Conservation (phyloP, 495 filamentous ascomycete species). For the Podospora fimiseda region DNA sequence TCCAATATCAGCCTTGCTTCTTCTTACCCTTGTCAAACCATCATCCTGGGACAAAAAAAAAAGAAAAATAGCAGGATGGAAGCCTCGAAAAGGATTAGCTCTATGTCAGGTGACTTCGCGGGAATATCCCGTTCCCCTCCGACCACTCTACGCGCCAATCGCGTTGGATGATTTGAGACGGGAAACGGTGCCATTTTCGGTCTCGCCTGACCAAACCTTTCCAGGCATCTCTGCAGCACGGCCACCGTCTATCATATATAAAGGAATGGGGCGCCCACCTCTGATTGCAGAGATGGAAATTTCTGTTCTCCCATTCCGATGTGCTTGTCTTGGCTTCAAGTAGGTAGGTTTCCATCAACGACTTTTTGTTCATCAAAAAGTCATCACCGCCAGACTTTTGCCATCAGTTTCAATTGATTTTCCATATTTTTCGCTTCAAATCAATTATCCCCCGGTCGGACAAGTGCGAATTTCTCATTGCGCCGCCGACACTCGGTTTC, state of each 20-base stretch:
- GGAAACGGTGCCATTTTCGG: slow-evolving; percentile 18
- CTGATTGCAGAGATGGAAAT: slow-evolving; percentile 10
- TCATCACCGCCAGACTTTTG: slow-evolving; percentile 12
- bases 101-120: slow-evolving; percentile 24
- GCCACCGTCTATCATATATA: slow-evolving; percentile 22
- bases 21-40: slow-evolving; percentile 8
- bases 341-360: slow-evolving; percentile 21
- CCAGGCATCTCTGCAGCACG: slow-evolving; percentile 28
- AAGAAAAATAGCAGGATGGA: not conserved
- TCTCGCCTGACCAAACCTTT: slow-evolving; percentile 8
- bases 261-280: slow-evolving; percentile 11
- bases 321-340: slow-evolving; percentile 7
- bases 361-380: slow-evolving; percentile 9
- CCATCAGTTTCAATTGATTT: slow-evolving; percentile 10
- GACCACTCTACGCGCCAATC: slow-evolving; percentile 24
- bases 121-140: slow-evolving; percentile 8
- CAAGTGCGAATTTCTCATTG: not conserved
- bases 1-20: slow-evolving; percentile 17
- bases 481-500: too few species aligned
- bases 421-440: not conserved
- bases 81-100: slow-evolving; percentile 12
- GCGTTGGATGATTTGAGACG: slow-evolving; percentile 17
- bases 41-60: not conserved
- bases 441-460: not conserved
- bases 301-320: slow-evolving; percentile 9